Evolutionary conservation across 768 basidiomycete genomes (phyloP).

Genomic region (Naganishia friedmannii): DNA sequence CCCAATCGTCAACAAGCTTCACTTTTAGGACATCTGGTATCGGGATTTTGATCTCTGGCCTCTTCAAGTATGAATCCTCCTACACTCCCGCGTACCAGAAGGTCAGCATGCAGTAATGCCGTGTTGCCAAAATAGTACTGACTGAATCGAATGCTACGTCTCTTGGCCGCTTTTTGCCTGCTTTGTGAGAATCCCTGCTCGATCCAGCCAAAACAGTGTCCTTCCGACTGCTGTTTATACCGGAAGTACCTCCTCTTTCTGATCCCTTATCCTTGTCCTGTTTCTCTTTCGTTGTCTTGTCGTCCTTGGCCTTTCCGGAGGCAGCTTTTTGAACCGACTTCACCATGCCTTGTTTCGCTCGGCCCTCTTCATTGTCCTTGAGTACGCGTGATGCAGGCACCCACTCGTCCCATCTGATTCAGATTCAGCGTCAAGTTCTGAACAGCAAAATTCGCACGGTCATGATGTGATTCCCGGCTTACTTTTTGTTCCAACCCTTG

Average conservation of each 20-base stretch:
- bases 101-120: background rate
- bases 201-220: conserved; percentile 16
- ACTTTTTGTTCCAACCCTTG: conserved; percentile 99
- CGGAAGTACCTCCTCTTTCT: conserved; percentile 5
- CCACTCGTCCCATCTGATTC: conserved; percentile 91
- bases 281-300: conserved; percentile 38
- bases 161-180: conserved; percentile 62
- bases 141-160: conserved; percentile 47
- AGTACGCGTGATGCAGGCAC: conserved; percentile 75
- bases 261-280: conserved; percentile 34
- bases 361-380: conserved; percentile 77
- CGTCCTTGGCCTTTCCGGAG: conserved; percentile 20
- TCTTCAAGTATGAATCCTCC: conserved; percentile 73
- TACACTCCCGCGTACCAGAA: conserved; percentile 28
- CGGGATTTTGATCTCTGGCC: conserved; percentile 83
- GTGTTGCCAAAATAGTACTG: conserved; percentile 29
- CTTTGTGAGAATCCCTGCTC: conserved; percentile 38
- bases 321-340: conserved; percentile 31
- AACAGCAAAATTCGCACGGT: conserved; percentile 10
- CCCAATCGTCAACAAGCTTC: conserved; percentile 94
- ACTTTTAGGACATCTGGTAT: conserved; percentile 88
- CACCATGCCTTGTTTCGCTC: conserved; percentile 72
- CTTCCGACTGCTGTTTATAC: conserved; percentile 3
- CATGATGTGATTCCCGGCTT: conserved; percentile 37
- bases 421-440: background rate